Percentiles rank a stretch among this genome's conserved stretches.
Evolutionary conservation across 306 rosid species (phyloP).

Genomic region (Purshia tridentata): DNA sequence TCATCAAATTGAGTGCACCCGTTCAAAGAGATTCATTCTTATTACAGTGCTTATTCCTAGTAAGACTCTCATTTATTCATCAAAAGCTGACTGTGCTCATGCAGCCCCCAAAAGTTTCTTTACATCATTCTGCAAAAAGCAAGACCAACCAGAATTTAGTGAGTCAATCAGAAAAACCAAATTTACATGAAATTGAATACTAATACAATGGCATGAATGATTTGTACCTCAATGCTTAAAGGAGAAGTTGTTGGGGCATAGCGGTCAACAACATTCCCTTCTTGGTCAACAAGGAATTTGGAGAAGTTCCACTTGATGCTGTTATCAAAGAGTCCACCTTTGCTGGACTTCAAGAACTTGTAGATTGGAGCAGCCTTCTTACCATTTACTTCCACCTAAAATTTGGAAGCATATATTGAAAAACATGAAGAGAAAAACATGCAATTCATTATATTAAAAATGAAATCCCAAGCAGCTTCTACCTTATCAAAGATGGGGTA

Average conservation of each 20-base stretch:
- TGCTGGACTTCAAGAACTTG: constrained; percentile 80
- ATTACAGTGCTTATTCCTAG: constrained; percentile 37
- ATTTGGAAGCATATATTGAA: neutral
- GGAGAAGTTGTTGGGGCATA: constrained; percentile 97
- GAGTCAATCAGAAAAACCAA: neutral
- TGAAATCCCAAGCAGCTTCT: constrained; percentile 4
- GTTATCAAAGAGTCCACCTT: constrained; percentile 89
- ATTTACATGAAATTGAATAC: neutral
- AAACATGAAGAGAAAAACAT: neutral
- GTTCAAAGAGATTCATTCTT: constrained; percentile 21
- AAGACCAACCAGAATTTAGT: constrained; percentile 1
- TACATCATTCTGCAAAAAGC: constrained; percentile 45
- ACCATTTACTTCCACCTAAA: constrained; percentile 87
- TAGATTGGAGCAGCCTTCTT: constrained; percentile 66
- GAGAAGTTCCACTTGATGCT: constrained; percentile 90
- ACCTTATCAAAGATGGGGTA: constrained; percentile 94
- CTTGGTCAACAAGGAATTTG: constrained; percentile 86
- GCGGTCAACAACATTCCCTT: constrained; percentile 86
- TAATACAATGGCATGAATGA: too few relatives aligned
- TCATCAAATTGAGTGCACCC: neutral
- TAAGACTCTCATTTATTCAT: constrained; percentile 18
- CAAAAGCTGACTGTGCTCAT: constrained; percentile 1
- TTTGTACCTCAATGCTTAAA: constrained; percentile 81
- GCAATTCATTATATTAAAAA: neutral
- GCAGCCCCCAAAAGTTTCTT: constrained; percentile 46